Conservation (phyloP, 805 yeast species). For the Saturnispora mendoncae region DNA sequence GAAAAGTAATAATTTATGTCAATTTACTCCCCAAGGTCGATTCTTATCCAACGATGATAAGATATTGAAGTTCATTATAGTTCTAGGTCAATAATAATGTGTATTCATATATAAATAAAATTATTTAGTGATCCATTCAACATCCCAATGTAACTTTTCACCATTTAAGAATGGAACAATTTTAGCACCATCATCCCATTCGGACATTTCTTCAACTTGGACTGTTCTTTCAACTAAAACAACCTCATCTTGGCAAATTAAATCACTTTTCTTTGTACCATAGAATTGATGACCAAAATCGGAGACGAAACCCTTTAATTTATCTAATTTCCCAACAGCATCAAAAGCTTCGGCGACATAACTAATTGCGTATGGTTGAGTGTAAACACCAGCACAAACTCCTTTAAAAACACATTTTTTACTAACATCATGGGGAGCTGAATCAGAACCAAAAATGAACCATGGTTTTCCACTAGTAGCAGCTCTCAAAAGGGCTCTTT, state of each 20-base stretch:
- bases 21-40: slow-evolving; percentile 41
- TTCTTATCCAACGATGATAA: slow-evolving; percentile 37
- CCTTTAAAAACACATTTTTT: slow-evolving; percentile 69
- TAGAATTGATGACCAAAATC: slow-evolving; percentile 70
- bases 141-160: slow-evolving; percentile 57
- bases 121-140: slow-evolving; percentile 50
- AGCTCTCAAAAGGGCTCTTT: slow-evolving; percentile 71
- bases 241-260: slow-evolving; percentile 39
- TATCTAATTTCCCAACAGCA: slow-evolving; percentile 49
- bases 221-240: slow-evolving; percentile 46
- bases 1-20: slow-evolving; percentile 47
- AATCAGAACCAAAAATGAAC: slow-evolving; percentile 95
- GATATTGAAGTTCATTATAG: slow-evolving; percentile 40
- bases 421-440: slow-evolving; percentile 91
- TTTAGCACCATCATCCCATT: slow-evolving; percentile 32
- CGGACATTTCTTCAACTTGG: slow-evolving; percentile 51
- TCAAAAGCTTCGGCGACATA: slow-evolving; percentile 87
- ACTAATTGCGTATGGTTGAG: slow-evolving; percentile 74
- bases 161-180: slow-evolving; percentile 89
- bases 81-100: slow-evolving; percentile 29
- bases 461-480: slow-evolving; percentile 88
- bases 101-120: neutral
- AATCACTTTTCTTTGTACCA: slow-evolving; percentile 37
- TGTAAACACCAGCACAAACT: slow-evolving; percentile 97
- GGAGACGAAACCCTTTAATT: slow-evolving; percentile 65